Evolutionary conservation across 352 stramenopile species (phyloP).

Genomic region (Globisporangium lucens): DNA sequence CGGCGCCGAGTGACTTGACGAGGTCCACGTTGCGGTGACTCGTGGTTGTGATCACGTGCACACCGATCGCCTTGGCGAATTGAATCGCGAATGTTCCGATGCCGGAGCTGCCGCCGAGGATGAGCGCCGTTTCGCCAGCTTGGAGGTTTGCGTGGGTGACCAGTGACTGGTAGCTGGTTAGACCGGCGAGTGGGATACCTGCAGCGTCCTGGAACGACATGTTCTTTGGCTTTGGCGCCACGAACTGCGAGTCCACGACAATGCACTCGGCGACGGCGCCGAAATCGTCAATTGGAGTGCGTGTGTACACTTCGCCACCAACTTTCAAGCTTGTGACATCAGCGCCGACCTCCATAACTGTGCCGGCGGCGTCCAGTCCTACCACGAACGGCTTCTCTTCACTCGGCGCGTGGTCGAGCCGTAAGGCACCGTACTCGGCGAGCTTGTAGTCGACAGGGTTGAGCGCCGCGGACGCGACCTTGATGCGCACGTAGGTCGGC

Average conservation of each 20-base stretch:
- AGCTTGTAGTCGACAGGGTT: constrained; percentile 74
- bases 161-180: constrained; percentile 28
- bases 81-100: constrained; percentile 28
- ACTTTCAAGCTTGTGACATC: constrained; percentile 43
- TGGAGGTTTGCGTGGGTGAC: constrained; percentile 18
- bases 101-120: constrained; percentile 23
- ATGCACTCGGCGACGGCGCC: constrained; percentile 20
- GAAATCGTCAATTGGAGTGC: background rate
- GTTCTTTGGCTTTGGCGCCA: constrained; percentile 28
- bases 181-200: constrained; percentile 17
- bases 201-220: constrained; percentile 27
- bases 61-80: constrained; percentile 20
- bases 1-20: constrained; percentile 39
- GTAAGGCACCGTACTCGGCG: constrained; percentile 31
- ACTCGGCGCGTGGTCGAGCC: constrained; percentile 25
- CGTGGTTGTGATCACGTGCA: constrained; percentile 17
- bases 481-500: constrained; percentile 44
- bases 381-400: constrained; percentile 35
- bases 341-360: constrained; percentile 48
- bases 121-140: constrained; percentile 23
- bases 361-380: constrained; percentile 65
- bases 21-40: constrained; percentile 28
- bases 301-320: constrained; percentile 50
- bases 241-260: constrained; percentile 10
- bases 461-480: constrained; percentile 53